Base-by-base conservation (phyloP, 2,329 filamentous ascomycete genomes). In the Ascochyta koolunga region DNA sequence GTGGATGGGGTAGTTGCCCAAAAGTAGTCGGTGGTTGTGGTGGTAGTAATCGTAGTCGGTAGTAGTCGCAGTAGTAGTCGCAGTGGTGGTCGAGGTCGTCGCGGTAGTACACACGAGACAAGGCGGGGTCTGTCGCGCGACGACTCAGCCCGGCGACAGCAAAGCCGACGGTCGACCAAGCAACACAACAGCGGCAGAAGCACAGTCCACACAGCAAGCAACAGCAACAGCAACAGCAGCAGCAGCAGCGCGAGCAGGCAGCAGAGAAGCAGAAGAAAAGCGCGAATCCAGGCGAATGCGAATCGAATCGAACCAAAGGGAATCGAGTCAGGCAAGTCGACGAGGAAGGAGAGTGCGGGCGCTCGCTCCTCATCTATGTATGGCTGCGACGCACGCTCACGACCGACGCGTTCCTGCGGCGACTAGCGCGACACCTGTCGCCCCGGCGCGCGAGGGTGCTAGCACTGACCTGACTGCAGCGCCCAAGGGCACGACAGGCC, bases 161-260 rank as follows among this genome's bases (percentile, higher is more conserved):
- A 24, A 22, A 38, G 16, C 37, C 21, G 44, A 16, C 27, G 18
- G 50, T 54, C 38, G 51, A 32, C 51, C 29, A 24, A 50, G 51
- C 45, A 54, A 54, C 51, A 54, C 45, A 54, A 54, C 51, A 54
- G 32, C 44, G 33, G 33, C 44, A 38, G 29, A 21, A 37, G 7
- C n/a, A n/a, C n/a, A n/a, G n/a, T 37, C 24, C 22, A 6, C 11
- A 36, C 41, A 46, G 36, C 41, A 31, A 31, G 22, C 35, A 33
- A 29, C 10, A 8, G 21, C 29, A 31, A 36, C 35, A 29, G 33
- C 33, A 35, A 24, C 27, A 10, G 19, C 24, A 33, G 31, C 31
- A 42, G 29, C 29, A 50, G 19, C 33, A 50, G 10, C 6, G n/a
- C 39, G 13, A 22, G 10, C 11, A 40, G 36, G 10, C 24, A 25